Evolutionary conservation across 257 asterid genomes (phyloP).

Genomic region (Gardenia jasminoides): DNA sequence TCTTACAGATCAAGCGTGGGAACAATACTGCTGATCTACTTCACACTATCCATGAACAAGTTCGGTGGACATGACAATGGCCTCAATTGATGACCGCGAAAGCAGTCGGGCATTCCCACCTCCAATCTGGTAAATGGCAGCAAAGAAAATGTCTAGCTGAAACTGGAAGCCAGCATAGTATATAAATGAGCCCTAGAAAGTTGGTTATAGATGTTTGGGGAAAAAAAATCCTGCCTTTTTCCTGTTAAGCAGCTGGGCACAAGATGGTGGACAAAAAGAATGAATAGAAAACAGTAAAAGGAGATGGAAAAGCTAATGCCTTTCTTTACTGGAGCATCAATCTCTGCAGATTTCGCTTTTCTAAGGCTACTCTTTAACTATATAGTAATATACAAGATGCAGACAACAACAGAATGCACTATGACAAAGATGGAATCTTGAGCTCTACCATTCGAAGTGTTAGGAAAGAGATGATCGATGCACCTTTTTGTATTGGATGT

Average conservation of each 20-base stretch:
- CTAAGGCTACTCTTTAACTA: background rate
- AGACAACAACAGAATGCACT: slow-evolving; percentile 39
- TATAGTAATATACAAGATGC: slow-evolving; percentile 13
- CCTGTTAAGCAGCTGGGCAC: slow-evolving; percentile 3
- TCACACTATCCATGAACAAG: slow-evolving; percentile 39
- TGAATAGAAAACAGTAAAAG: slow-evolving; percentile 14
- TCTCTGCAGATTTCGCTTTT: slow-evolving; percentile 15
- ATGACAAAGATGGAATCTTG: slow-evolving; percentile 41
- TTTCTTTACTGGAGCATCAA: slow-evolving; percentile 15
- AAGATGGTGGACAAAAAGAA: slow-evolving; percentile 17
- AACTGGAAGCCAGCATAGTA: background rate
- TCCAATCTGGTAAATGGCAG: background rate
- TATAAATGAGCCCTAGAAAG: background rate
- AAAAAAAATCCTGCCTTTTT: background rate
- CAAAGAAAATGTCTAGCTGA: background rate
- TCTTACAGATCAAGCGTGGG: slow-evolving; percentile 50
- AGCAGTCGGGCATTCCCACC: background rate
- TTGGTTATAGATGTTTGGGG: background rate
- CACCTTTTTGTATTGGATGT: slow-evolving; percentile 21
- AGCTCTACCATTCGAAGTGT: slow-evolving; percentile 20
- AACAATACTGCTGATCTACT: slow-evolving; percentile 39
- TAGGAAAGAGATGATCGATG: slow-evolving; percentile 26
- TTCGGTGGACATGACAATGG: slow-evolving; percentile 25
- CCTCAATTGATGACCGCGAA: slow-evolving; percentile 18
- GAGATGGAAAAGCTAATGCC: slow-evolving; percentile 21